phyloP scores from a whole-genome alignment of 208 protist genomes.

The Vickermania spadyakhi region DNA sequence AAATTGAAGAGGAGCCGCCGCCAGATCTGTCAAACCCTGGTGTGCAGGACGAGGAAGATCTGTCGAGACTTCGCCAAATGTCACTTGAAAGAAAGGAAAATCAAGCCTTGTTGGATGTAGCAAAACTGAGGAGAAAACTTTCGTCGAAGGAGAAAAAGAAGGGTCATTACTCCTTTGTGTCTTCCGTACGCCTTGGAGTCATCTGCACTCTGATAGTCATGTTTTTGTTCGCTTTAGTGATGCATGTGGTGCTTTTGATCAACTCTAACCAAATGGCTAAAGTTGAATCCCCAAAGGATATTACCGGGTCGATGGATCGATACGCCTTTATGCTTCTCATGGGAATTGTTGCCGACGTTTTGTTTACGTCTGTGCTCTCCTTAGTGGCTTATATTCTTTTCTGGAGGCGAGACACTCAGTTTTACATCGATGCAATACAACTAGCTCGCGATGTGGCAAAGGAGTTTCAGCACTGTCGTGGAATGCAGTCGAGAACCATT shows the following conservation, averaged over 20 bases:
- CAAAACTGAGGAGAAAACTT: not conserved
- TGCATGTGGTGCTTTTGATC: not conserved
- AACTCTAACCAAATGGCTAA: not conserved
- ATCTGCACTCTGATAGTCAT: not conserved
- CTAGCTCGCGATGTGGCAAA: not conserved
- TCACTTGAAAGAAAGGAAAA: not conserved
- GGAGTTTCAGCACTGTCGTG: not conserved
- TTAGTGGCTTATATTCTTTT: conserved; percentile 5
- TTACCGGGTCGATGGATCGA: conserved; percentile 11
- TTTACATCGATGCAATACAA: conserved; percentile 2
- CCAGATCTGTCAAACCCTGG: too few relatives aligned
- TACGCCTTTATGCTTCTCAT: conserved; percentile 18
- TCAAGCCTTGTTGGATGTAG: not conserved
- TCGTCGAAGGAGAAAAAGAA: not conserved
- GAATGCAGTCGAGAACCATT: not conserved
- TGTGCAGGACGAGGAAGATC: too few relatives aligned
- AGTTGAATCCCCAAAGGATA: not conserved
- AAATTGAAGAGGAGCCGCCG: too few relatives aligned
- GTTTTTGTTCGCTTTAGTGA: not conserved
- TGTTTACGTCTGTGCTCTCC: conserved; percentile 6
- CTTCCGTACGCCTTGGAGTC: not conserved
- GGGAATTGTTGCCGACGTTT: conserved; percentile 14
- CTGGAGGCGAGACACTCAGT: conserved; percentile 4
- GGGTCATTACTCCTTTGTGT: not conserved
- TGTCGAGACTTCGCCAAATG: not conserved